Evolutionary conservation across 1,284 basidiomycete species (phyloP).

Genomic region (Puccinia polysora): DNA sequence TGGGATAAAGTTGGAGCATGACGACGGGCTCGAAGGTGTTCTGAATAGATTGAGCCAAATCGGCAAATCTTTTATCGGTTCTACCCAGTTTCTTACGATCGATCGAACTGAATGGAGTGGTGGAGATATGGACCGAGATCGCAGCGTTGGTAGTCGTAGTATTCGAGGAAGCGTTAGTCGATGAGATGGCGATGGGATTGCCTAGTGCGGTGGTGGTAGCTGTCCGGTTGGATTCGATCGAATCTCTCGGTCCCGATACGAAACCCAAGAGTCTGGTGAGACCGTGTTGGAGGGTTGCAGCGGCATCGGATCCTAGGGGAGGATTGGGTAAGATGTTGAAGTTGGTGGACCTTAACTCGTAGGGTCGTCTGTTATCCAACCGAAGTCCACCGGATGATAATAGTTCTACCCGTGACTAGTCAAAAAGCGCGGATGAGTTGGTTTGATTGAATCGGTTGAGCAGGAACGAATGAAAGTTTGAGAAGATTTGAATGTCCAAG

Average conservation of each 20-base stretch:
- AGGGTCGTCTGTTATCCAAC: constrained; percentile 81
- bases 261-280: constrained; percentile 79
- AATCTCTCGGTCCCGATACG: constrained; percentile 87
- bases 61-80: constrained; percentile 84
- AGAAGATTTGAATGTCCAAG: too few species aligned
- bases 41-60: constrained; percentile 78
- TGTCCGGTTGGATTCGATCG: too few species aligned
- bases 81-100: constrained; percentile 69
- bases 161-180: constrained; percentile 66
- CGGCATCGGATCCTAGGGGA: constrained; percentile 69
- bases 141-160: constrained; percentile 63
- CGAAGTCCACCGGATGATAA: constrained; percentile 57
- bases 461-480: too few species aligned
- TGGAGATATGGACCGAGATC: constrained; percentile 78
- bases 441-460: too few species aligned
- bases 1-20: constrained; percentile 81
- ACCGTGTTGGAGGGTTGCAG: constrained; percentile 76
- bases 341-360: constrained; percentile 75
- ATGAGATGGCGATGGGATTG: too few species aligned
- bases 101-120: constrained; percentile 70
- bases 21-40: constrained; percentile 94
- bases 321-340: constrained; percentile 64
- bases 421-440: too few species aligned
- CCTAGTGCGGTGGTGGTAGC: constrained; percentile 55
- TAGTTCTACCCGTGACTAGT: not conserved